phyloP scores from a whole-genome alignment of 2,329 filamentous ascomycete genomes.

The Fusarium protoensiforme region DNA sequence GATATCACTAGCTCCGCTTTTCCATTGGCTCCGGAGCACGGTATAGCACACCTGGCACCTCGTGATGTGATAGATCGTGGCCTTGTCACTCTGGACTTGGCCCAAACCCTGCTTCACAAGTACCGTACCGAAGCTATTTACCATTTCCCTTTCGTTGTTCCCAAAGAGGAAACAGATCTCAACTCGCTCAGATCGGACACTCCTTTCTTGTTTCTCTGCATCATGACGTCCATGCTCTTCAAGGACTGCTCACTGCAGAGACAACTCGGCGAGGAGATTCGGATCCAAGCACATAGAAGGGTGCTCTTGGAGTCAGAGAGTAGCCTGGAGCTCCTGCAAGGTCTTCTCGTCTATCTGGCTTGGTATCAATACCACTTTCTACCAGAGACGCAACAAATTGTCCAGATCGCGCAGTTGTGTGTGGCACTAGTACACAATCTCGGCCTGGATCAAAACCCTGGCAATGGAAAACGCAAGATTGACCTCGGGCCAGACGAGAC shows the following conservation, averaged over 20 bases:
- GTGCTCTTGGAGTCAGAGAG: background rate
- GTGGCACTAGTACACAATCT: constrained; percentile 1
- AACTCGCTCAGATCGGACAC: background rate
- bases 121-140: background rate
- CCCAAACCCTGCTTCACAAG: background rate
- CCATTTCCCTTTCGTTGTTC: background rate
- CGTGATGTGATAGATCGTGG: background rate
- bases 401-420: background rate
- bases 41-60: background rate
- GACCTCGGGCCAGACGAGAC: constrained; percentile 2
- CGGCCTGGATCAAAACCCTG: constrained; percentile 6
- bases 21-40: background rate
- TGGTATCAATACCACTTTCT: constrained; percentile 11
- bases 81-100: background rate
- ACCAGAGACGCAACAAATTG: constrained; percentile 4
- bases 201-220: background rate
- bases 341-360: background rate
- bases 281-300: background rate
- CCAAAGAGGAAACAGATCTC: background rate
- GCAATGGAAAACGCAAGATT: background rate
- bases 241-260: background rate
- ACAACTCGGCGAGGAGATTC: constrained; percentile 2
- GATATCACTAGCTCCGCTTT: background rate
- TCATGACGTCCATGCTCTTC: background rate
- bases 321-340: constrained; percentile 2